Evolutionary conservation across 1,284 basidiomycete species (phyloP), one percentile per base, ranked within the genome.

Genomic region (Moesziomyces antarcticus): DNA sequence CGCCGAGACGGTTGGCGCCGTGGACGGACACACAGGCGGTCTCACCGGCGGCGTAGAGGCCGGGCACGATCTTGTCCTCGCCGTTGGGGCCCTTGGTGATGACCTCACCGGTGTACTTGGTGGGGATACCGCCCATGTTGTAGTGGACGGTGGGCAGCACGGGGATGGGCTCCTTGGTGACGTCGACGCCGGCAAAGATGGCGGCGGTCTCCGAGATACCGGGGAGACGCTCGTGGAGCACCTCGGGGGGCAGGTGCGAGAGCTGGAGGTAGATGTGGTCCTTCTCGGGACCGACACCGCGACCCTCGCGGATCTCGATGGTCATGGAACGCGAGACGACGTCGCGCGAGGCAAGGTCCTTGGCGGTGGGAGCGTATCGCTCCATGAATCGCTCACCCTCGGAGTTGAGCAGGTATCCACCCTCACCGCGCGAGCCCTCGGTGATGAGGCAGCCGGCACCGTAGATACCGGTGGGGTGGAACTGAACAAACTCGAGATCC

Each of bases 341-440:
- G 85, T 99, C 97, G 85, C 97, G 94, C 57, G 97, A 99, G 45
- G 97, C 97, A 75, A 99, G 90, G 88, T 99, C 97, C 89, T 99
- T 99, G 75, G 97, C 97, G 53, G 96, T 98, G 20, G 97, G 97
- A 1, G 97, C 97, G 85, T 98, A 82, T 86, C 96, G 93, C 87
- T 99, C 96, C 97, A 99, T 99, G 88, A 99, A 99, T 73, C 97
- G 93, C 87, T 99, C 97, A 85, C 97, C 97, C 88, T 98, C 92
- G 11, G 94, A 94, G 88, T 99, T 99, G 85, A 99, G 88, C 77
- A 99, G 88, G 87, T 99, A 99, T 78, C 97, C 97, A 87, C 97
- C 97, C 87, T 99, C 97, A 85, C 97, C 97, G 86, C 97, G 94
- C 77, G 96, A 97, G 78, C 95, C 95, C 88, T 99, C 96, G 27